Evolutionary conservation across 495 filamentous ascomycete genomes (phyloP), one percentile per base, ranked within the genome.

Genomic region (Amphirosellinia nigrospora): DNA sequence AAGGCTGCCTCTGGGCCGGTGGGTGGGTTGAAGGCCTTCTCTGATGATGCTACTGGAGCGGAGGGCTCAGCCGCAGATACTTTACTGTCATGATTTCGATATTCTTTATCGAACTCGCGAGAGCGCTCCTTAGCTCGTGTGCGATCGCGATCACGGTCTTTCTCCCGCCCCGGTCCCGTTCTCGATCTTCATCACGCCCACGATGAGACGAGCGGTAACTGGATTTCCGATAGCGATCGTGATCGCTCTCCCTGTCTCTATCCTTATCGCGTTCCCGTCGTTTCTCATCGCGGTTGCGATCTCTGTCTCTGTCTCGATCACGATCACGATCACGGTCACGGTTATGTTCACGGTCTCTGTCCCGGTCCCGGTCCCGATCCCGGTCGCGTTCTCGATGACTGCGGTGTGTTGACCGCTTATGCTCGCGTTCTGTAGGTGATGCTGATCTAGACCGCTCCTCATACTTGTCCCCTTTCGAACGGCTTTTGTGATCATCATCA

Each of bases 71-170:
- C 71, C 41, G 50, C 72, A n/a, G 74, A 78, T 61, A 65, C 78
- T 74, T 90, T 91, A 73, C 85, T 82, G 71, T 85, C 84, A 69
- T 84, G 81, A 68, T 81, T 81, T 39, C 82, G 79, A 61, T 81
- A 78, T 38, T 86, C 80, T 23, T 78, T 79, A 50, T 86, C 80
- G 7, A 81, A 79, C 32, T 85, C 75, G 9, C 74, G 74, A 64
- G 73, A 77, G 13, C 82, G 80, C 26, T 85, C 79, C 26, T 79
- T 77, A 10, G 85, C 84, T 28, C 82, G 79, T 53, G 83, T 78
- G 16, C 82, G 81, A 32, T 83, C 55, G 53, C 53, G 53, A 36
- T 36, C 81, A 28, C 84, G 75, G 32, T 87, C 84, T 41, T 83
- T 76, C 21, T 86, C 82, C 10, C 83, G 79, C 5, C 82, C 6